Evolutionary conservation across 495 filamentous ascomycete genomes (phyloP), one percentile per base, ranked within the genome.

Genomic region (Penicillium ochrochloron): DNA sequence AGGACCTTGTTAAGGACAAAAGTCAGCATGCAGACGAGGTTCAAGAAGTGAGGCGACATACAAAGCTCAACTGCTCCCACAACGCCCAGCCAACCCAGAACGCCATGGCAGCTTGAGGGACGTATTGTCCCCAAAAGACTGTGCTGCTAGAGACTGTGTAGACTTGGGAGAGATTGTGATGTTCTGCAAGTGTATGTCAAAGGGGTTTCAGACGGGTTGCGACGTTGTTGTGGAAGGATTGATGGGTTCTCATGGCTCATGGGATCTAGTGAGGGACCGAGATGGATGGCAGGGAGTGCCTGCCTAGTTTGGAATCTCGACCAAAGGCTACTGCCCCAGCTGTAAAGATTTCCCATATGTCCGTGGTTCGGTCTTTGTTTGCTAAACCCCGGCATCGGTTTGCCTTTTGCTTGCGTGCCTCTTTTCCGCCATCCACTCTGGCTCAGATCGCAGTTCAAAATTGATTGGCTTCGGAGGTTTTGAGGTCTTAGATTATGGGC

Each of bases 1-100:
- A 85, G 75, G 44, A 80, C 74, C 82, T 84, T n/a, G 2, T 53
- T 55, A 8, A 61, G 23, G 14, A 35, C 17, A 48, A 12, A 59
- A 53, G 68, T 72, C 48, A 74, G 69, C 53, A 44, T 60, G 15
- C 19, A 59, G 37, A n/a, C 25, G 44, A n/a, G 19, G 9, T n/a
- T 6, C 8, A 54, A 37, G 41, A 17, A 33, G 35, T 19, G 27
- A 12, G 19, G 25, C 4, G 27, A 84, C 92, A 78, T 81, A 97
- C 94, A 78, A 97, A 89, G 64, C 85, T 89, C 87, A 97, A 85
- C 83, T 97, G 90, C 84, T 96, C 86, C 94, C 94, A 98, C 70
- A 95, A 76, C 65, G 83, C 73, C 94, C 93, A 97, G 41, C 78
- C 82, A 42, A 79, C 70, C 80, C 94, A 97, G 79, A 97, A 97